Evolutionary conservation across 192 early-diverging fungal species (phyloP), one percentile per base, ranked within the genome.

Genomic region (Entomortierella lignicola): DNA sequence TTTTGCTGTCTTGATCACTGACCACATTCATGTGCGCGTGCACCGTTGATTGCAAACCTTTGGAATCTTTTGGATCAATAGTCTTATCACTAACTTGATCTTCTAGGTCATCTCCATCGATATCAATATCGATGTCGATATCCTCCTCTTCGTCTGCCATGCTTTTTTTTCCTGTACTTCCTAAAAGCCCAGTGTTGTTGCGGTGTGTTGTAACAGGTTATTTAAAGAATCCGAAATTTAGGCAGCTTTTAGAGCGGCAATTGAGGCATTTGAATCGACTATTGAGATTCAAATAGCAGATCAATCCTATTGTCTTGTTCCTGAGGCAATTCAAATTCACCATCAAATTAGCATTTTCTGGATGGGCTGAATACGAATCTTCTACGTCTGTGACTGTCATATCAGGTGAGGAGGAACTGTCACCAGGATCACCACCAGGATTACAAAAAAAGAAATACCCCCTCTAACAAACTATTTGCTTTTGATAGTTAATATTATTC

Each of bases 101-200:
- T 13, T 68, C 72, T 5, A 65, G 43, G 13, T 62, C 72, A 48
- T 77, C 65, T 7, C 72, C 72, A 63, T 77, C 72, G 48, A 77
- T 77, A 44, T 77, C 72, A 52, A 71, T 70, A 39, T 70, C 68
- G 30, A 70, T 71, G 41, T 71, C 69, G 18, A 71, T 62, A 23
- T 71, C 69, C 4, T 62, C 69, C 31, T 77, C 72, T 25, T 77
- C 72, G 18, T 77, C 72, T 13, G 66, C 72, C 72, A 77, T 77
- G 15, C 2, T 44, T 23, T n/a, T n/a, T n/a, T n/a, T n/a, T n/a
- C 21, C 26, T 26, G 27, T 43, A 10, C 25, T 39, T 37, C 48
- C 50, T 8, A 37, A 2, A 20, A 47, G 11, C 34, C 27, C 31
- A 4, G 31, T 30, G 20, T 37, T 5, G 27, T 27, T 20, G 44